phyloP scores from a whole-genome alignment of 805 yeast genomes.

The Crinitomyces ghanaensis region DNA sequence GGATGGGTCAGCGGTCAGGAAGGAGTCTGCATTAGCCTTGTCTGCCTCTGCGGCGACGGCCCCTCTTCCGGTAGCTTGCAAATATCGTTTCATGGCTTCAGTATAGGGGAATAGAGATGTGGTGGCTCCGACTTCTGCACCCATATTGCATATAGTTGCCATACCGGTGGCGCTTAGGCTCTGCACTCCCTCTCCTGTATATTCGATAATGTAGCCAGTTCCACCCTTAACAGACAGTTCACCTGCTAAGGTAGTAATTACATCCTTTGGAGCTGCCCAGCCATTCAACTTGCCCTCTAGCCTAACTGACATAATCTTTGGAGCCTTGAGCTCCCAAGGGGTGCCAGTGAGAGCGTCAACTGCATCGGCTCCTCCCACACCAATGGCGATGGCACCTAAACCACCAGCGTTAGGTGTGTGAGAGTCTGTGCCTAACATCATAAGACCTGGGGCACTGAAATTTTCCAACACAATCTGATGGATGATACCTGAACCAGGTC shows the following conservation, averaged over 20 bases:
- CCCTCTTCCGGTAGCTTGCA: conserved; percentile 72
- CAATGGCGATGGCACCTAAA: conserved; percentile 94
- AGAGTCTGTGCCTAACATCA: conserved; percentile 97
- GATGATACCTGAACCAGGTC: conserved; percentile 97
- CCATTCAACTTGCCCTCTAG: conserved; percentile 81
- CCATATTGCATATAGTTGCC: conserved; percentile 99
- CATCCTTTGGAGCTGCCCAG: conserved; percentile 97
- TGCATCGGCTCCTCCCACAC: conserved; percentile 99
- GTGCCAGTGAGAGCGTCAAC: conserved; percentile 95
- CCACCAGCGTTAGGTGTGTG: conserved; percentile 99
- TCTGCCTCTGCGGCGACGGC: conserved; percentile 75
- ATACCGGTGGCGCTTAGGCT: conserved; percentile 92
- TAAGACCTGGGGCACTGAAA: conserved; percentile 90
- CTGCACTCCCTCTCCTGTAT: conserved; percentile 90
- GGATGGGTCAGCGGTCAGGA: conserved; percentile 74
- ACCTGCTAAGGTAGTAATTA: conserved; percentile 88
- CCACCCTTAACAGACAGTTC: conserved; percentile 93
- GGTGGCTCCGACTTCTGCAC: conserved; percentile 99
- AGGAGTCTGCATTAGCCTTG: conserved; percentile 41
- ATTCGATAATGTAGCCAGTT: conserved; percentile 92
- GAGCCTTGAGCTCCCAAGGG: conserved; percentile 99
- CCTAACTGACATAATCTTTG: conserved; percentile 87
- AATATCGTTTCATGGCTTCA: conserved; percentile 64
- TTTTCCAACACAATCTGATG: conserved; percentile 97
- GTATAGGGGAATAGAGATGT: conserved; percentile 96